Base-by-base conservation (phyloP, 176 grass and related monocot genomes). In the Echinochloa phyllopogon region DNA sequence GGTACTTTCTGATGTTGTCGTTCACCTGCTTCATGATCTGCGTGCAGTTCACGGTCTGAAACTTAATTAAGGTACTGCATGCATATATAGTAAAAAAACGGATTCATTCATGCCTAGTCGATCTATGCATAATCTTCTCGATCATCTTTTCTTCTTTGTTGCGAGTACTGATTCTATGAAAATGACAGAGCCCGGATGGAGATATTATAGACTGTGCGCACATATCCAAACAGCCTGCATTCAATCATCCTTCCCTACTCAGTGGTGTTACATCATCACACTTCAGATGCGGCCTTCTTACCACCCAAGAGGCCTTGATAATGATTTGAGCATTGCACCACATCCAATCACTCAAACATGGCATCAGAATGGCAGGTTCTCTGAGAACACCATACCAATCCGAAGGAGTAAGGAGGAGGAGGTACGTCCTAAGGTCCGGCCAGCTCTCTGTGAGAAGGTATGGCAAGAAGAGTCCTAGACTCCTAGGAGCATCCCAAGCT, bases 181-280 rank as follows among this genome's bases (percentile, higher is more conserved):
- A 50, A 57, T 58, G 10, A 84, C 87, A 92, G 91, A 89, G 91
- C 76, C 87, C 80, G 16, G 91, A 92, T 29, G 91, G 91, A 44
- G 91, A 92, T 72, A 87, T 82, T 48, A 87, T 92, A 83, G 91
- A 92, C 57, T 92, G 91, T 20, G 91, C 89, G 79, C 91, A 80
- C 73, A 86, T 92, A 53, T 87, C 91, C 85, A 86, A 86, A 72
- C 91, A 92, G 75, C 91, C 91, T 67, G 91, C 91, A 1, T 92
- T 92, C 18, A 87, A 92, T 61, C 91, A 92, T 55, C 91, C 91
- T 23, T 84, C 89, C 69, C 91, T 92, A 64, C 78, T 82, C 59
- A 45, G 51, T 33, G 60, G 8, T 73, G 37, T n/a, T 27, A 56
- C 16, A 77, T 48, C 27, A 20, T 69, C 45, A 10, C 57, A 43